These are phyloP conservation scores for Phytomonas sp. DNA, from an alignment of 208 protist species.

Conservation along the genomic window DNA sequence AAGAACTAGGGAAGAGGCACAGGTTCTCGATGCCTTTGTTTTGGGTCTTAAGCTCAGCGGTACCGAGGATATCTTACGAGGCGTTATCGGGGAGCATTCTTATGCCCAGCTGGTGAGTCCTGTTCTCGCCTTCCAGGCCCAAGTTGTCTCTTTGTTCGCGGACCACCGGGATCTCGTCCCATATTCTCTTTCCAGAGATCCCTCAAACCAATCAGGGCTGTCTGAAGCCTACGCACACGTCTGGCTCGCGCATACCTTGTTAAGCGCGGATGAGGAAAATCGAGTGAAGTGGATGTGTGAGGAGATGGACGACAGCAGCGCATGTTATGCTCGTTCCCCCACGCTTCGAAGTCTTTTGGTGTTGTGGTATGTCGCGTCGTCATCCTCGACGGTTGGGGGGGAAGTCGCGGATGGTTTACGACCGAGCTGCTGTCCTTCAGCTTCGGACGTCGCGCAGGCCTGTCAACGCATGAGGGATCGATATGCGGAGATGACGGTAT, in stretches of 20 bases:
- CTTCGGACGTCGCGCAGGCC: slow-evolving; percentile 12
- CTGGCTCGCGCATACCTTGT: slow-evolving; percentile 30
- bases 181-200: neutral
- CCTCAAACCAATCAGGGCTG: neutral
- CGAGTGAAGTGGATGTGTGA: slow-evolving; percentile 67
- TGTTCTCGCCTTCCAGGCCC: slow-evolving; percentile 10
- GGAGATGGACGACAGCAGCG: slow-evolving; percentile 28
- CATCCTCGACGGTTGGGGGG: neutral
- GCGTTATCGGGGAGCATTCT: slow-evolving; percentile 12
- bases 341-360: slow-evolving; percentile 70
- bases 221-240: neutral
- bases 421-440: slow-evolving; percentile 5
- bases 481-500: slow-evolving; percentile 19
- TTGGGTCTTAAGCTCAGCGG: slow-evolving; percentile 49
- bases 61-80: slow-evolving; percentile 24
- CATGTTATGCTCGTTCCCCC: slow-evolving; percentile 51
- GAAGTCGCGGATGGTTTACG: slow-evolving; percentile 8
- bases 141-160: slow-evolving; percentile 25
- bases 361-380: slow-evolving; percentile 24
- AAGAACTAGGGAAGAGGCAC: slow-evolving; percentile 18
- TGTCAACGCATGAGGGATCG: slow-evolving; percentile 34
- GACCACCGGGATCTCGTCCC: slow-evolving; percentile 5
- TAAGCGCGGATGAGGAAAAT: slow-evolving; percentile 66
- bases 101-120: slow-evolving; percentile 27
- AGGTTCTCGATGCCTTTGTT: slow-evolving; percentile 45